Base-by-base conservation (phyloP, 2,329 filamentous ascomycete genomes). In the Lecanicillium sp. region DNA sequence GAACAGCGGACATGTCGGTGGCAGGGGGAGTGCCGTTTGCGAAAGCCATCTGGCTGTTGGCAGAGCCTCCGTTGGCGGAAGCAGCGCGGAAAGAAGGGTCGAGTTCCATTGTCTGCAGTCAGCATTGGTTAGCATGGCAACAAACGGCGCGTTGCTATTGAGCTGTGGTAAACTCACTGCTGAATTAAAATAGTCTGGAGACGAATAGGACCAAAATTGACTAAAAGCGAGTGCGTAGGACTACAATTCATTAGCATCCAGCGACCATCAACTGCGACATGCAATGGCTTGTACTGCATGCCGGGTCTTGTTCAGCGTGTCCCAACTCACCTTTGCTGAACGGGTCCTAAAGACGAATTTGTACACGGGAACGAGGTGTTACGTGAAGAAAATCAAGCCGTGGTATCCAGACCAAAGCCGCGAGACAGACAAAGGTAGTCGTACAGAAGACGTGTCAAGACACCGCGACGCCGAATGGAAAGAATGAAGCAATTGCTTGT, bases 21-120 rank as follows among this genome's bases (percentile, higher is more conserved):
- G 58, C 59, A 37, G 60, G 59, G 37, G 60, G 60, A 16, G 60
- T 64, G 44, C 60, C 60, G 53, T 64, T 64, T 18, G 54, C 46
- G 44, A 55, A 64, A 40, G 54, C 45, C 58, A 63, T 60, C 42
- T 57, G 53, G 49, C 50, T 51, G 40, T 50, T 43, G 40, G 51
- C 47, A 43, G 54, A 46, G 33, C 52, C 51, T 36, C 54, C 54
- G 48, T 60, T 58, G 48, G 55, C 47, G 22, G 52, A 52, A 29
- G 50, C 50, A 35, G 44, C 48, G 29, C 50, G 44, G 47, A 57
- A 59, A 40, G 52, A 47, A 45, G 53, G 40, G 49, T 57, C 57
- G 19, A 58, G 43, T 42, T 56, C 56, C 57, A 59, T 59, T 43
- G 39, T 53, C 44, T 44, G 53, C 11, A 14, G 31, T 40, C 14